These are phyloP conservation scores for Pythium aphanidermatum DNA, from an alignment of 352 stramenopile species.

Conservation along the genomic window DNA sequence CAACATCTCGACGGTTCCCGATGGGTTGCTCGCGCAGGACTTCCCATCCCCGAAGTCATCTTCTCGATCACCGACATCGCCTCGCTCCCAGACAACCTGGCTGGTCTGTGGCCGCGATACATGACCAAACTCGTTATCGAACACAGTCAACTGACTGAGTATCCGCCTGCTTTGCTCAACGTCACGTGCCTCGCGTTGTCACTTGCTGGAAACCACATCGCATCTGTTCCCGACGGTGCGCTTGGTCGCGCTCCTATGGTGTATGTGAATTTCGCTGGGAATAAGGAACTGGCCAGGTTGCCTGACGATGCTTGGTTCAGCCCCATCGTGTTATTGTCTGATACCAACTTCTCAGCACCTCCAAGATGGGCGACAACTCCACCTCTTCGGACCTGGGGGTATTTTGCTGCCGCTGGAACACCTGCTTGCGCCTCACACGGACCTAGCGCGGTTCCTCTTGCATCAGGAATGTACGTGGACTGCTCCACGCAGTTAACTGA, in stretches of 20 bases:
- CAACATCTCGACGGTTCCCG: neutral
- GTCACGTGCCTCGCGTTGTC: neutral
- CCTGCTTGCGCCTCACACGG: too few relatives aligned
- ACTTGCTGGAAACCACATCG: constrained; percentile 7
- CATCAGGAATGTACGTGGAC: neutral
- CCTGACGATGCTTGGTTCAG: too few relatives aligned
- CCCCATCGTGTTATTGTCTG: too few relatives aligned
- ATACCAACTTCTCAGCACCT: too few relatives aligned
- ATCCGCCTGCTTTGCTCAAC: neutral
- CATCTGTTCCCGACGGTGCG: neutral
- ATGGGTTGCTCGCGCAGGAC: neutral
- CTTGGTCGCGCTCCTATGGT: neutral
- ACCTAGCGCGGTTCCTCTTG: too few relatives aligned
- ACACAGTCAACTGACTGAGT: neutral
- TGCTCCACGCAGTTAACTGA: neutral
- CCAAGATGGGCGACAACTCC: too few relatives aligned
- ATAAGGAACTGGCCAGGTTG: neutral
- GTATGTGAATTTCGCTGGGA: neutral
- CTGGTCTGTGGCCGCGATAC: neutral
- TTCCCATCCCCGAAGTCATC: neutral
- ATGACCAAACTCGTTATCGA: constrained; percentile 7
- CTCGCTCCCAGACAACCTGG: constrained; percentile 1
- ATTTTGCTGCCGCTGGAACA: too few relatives aligned
- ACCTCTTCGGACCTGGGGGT: too few relatives aligned
- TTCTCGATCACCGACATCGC: constrained; percentile 3